Conservation (phyloP, 1,139 yeast species). For the Suhomyces chickasaworum region DNA sequence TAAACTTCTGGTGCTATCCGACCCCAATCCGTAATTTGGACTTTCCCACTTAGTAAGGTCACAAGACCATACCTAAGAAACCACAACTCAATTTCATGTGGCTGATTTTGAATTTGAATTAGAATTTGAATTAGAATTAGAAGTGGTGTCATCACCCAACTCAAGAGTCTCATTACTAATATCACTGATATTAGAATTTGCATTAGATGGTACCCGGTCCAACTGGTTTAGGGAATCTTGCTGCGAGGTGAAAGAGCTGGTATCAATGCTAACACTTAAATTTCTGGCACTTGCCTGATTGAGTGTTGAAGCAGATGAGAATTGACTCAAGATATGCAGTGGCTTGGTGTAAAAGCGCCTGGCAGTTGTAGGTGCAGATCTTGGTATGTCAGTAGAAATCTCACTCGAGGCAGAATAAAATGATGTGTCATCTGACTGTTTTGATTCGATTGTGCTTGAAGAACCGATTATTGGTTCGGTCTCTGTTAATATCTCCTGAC, state of each 20-base stretch:
- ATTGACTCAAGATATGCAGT: slow-evolving; percentile 32
- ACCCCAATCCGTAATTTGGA: too few relatives aligned
- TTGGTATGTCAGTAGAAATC: slow-evolving; percentile 9
- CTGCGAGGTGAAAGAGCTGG: slow-evolving; percentile 18
- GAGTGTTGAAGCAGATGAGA: slow-evolving; percentile 18
- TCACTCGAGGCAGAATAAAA: slow-evolving; percentile 19
- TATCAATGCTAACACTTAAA: slow-evolving; percentile 32
- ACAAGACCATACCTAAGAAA: too few relatives aligned
- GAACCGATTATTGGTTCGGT: slow-evolving; percentile 3
- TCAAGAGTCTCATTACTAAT: slow-evolving; percentile 3
- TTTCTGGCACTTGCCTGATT: slow-evolving; percentile 13
- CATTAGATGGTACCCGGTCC: slow-evolving; percentile 1
- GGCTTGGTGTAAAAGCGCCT: slow-evolving; percentile 23
- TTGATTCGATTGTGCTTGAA: slow-evolving; percentile 3
- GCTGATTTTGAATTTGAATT: not conserved
- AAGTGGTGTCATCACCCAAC: not conserved
- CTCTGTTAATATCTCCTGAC: not conserved
- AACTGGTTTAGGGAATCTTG: not conserved
- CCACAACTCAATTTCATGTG: too few relatives aligned
- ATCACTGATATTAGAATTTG: slow-evolving; percentile 1
- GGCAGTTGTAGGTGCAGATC: not conserved
- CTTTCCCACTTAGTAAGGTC: too few relatives aligned
- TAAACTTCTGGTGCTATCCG: too few relatives aligned
- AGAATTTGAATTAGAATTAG: not conserved
- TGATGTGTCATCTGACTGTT: slow-evolving; percentile 15